Base-by-base conservation (phyloP, 208 protist genomes). In the Angomonas deanei region DNA sequence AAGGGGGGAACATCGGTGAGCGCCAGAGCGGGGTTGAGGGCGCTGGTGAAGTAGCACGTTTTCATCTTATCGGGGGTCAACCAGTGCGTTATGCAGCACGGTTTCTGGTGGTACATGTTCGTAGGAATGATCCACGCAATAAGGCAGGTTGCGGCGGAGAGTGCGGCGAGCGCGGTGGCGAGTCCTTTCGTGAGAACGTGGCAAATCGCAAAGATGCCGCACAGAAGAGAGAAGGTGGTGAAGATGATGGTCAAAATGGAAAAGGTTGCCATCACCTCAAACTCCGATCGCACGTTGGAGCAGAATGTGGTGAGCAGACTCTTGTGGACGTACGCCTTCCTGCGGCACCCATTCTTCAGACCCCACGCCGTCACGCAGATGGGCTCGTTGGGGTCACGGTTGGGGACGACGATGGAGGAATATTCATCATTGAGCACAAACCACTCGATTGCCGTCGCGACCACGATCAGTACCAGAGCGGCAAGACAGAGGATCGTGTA, bases 281-380 rank as follows among this genome's bases (percentile, higher is more conserved):
- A 84, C 55, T 79, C 55, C 42, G 76, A 2, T 30, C 68, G 72
- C 10, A 84, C 66, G 48, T 61, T 68, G 59, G 74, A 76, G 73
- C 77, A 79, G 68, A 80, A 77, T 48, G 39, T 59, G 54, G 47
- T 19, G 27, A 63, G 73, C 66, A 66, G 76, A 72, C 79, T 69
- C 47, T 66, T 64, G 42, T 68, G 33, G 63, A 64, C 61, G 76
- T 89, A 86, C 3, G 33, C 32, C 24, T 47, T 68, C 17, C n/a
- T 56, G 68, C 42, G 32, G 82, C 79, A 86, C 38, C 72, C 68
- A 1, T 64, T 48, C 70, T 77, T 78, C 65, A 77, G 66, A 34
- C 82, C 82, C 77, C 78, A 89, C 27, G 72, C 65, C 4, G 70
- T 82, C 61, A 86, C 69, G 46, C 82, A 86, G 10, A 82, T 70